Conservation (phyloP, 345 rosid genomes). For the Eutrema yunnanense region DNA sequence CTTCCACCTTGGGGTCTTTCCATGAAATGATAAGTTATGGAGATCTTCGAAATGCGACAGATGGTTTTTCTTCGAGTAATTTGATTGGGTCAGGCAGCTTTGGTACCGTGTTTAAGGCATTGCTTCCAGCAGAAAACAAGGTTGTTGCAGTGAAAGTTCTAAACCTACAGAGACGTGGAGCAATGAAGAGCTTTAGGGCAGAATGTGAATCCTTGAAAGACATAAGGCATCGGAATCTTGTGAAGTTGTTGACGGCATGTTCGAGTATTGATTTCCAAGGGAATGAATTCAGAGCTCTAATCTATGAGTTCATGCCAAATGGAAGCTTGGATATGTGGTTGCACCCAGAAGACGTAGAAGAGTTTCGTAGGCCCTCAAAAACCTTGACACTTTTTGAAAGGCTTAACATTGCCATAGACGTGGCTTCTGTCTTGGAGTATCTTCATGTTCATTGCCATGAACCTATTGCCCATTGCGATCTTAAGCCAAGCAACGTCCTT, state of each 20-base stretch:
- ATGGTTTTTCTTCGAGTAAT: not conserved
- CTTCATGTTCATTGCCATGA: constrained; percentile 18
- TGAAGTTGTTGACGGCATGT: constrained; percentile 44
- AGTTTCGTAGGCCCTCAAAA: not conserved
- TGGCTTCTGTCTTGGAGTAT: constrained; percentile 17
- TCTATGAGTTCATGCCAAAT: constrained; percentile 42
- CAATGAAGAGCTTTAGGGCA: constrained; percentile 38
- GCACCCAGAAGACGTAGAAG: constrained; percentile 12
- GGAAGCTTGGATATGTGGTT: constrained; percentile 46
- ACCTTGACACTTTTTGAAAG: constrained; percentile 29
- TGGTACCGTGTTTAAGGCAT: not conserved
- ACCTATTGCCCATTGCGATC: constrained; percentile 20
- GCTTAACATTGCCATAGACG: constrained; percentile 30
- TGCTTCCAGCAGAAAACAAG: not conserved
- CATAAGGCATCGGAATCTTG: constrained; percentile 45
- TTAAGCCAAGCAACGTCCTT: constrained; percentile 27
- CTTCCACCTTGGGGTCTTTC: not conserved
- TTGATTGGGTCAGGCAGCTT: not conserved
- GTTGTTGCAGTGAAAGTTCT: constrained; percentile 36
- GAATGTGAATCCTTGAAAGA: constrained; percentile 41
- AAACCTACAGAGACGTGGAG: constrained; percentile 35
- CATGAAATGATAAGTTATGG: not conserved
- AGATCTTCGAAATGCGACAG: not conserved
- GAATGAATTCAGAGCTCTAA: constrained; percentile 47
- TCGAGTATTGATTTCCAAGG: constrained; percentile 42